These are phyloP conservation scores for Moniliophthora roreri DNA, from an alignment of 1,284 basidiomycete species.

Conservation along the genomic window DNA sequence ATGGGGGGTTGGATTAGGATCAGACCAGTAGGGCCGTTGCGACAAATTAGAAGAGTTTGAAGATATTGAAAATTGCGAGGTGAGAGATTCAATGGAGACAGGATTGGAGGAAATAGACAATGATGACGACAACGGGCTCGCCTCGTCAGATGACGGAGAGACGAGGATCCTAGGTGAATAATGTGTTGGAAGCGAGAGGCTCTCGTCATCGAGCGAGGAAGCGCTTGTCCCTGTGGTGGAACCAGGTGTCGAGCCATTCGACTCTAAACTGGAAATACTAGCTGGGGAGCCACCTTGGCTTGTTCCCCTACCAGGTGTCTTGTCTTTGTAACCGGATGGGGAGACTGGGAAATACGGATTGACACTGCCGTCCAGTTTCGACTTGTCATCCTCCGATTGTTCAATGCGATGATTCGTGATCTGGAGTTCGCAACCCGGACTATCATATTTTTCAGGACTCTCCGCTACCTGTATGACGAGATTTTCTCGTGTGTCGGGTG, in stretches of 20 bases:
- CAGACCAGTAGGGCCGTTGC: too few species aligned
- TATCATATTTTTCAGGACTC: background rate
- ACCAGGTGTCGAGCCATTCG: slow-evolving; percentile 18
- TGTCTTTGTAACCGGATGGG: slow-evolving; percentile 12
- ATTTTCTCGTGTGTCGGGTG: background rate
- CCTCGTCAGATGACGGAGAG: background rate
- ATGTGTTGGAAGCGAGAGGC: slow-evolving; percentile 6
- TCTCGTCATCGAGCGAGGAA: slow-evolving; percentile 5
- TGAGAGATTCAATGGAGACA: background rate
- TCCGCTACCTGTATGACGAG: slow-evolving; percentile 5
- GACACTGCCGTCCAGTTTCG: slow-evolving; percentile 21
- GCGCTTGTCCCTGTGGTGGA: slow-evolving; percentile 12
- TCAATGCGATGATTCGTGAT: background rate
- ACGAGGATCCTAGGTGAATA: background rate
- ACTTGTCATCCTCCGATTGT: slow-evolving; percentile 12
- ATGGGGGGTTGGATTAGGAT: too few species aligned
- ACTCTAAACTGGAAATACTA: slow-evolving; percentile 21
- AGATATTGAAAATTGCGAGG: too few species aligned
- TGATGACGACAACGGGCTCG: slow-evolving; percentile 18
- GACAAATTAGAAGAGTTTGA: too few species aligned
- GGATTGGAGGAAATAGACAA: slow-evolving; percentile 22
- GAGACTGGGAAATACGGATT: slow-evolving; percentile 43
- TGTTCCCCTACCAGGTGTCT: background rate
- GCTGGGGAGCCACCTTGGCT: slow-evolving; percentile 10
- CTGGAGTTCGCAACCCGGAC: slow-evolving; percentile 5